Conservation (phyloP, 2,329 filamentous ascomycete species). For the Claviceps digitariae region DNA sequence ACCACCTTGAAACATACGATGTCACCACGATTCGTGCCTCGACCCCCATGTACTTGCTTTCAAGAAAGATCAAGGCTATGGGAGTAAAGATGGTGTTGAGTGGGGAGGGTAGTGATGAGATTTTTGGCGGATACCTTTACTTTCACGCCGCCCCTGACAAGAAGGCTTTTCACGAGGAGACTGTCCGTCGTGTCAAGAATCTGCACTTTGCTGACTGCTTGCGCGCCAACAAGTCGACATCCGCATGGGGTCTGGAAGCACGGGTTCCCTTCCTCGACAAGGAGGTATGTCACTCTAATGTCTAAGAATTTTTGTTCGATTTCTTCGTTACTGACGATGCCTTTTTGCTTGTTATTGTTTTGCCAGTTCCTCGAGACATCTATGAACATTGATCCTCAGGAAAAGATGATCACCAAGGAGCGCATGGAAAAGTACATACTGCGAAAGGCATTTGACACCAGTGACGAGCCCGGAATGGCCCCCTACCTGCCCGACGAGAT, state of each 20-base stretch:
- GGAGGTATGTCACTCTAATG: conserved; percentile 35
- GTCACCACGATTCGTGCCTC: conserved; percentile 97
- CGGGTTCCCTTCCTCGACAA: conserved; percentile 98
- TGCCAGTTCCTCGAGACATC: conserved; percentile 69
- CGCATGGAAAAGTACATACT: conserved; percentile 96
- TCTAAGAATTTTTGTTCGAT: neutral
- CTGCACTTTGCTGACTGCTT: conserved; percentile 92
- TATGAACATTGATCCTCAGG: conserved; percentile 87
- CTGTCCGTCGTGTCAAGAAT: conserved; percentile 88
- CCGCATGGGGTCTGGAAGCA: conserved; percentile 94
- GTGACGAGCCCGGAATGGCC: conserved; percentile 63
- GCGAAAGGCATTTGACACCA: conserved; percentile 92
- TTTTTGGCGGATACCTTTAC: conserved; percentile 97
- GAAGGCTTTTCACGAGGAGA: conserved; percentile 90
- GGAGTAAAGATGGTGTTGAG: conserved; percentile 99
- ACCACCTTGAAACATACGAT: conserved; percentile 94
- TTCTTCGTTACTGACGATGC: neutral
- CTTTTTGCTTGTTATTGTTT: neutral
- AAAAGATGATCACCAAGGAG: conserved; percentile 90
- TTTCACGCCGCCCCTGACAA: conserved; percentile 91
- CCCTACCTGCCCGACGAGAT: conserved; percentile 95
- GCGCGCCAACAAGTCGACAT: conserved; percentile 97
- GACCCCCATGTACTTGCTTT: conserved; percentile 95
- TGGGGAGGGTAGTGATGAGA: conserved; percentile 94
- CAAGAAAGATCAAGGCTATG: conserved; percentile 98